Base-by-base conservation (phyloP, 2,329 filamentous ascomycete genomes). In the Diatrype stigma region DNA sequence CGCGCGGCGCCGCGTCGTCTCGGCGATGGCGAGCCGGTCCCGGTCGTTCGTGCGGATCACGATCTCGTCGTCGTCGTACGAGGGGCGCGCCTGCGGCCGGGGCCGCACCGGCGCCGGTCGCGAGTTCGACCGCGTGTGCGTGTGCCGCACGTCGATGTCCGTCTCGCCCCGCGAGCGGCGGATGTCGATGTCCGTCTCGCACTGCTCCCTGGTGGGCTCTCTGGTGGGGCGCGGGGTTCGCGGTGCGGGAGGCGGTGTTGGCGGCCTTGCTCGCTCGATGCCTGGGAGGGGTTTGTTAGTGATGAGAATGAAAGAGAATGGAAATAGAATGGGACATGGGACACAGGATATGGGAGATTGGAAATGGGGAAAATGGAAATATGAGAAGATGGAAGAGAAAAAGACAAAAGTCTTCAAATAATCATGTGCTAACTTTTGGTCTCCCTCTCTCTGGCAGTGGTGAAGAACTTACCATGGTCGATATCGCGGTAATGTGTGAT, bases 401-500 rank as follows among this genome's bases (percentile, higher is more conserved):
- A 54, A 34, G n/a, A n/a, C n/a, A n/a, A n/a, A n/a, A n/a, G n/a
- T n/a, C n/a, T n/a, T n/a, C n/a, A n/a, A n/a, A n/a, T n/a, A n/a
- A n/a, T n/a, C n/a, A n/a, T n/a, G n/a, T n/a, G n/a, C n/a, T n/a
- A n/a, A n/a, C n/a, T n/a, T n/a, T n/a, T n/a, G n/a, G n/a, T n/a
- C n/a, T n/a, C n/a, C n/a, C n/a, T n/a, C n/a, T n/a, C n/a, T n/a
- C n/a, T n/a, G n/a, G n/a, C n/a, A 34, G 28, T 16, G 6, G 50
- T 50, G 21, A 48, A 47, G 37, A 51, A 68, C 83, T 66, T 75
- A 90, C 89, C 91, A 70, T 96, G 90, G 64, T 96, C 89, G 60
- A 95, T 87, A 64, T 93, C 88, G 51, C 86, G 81, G 66, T 94
- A 93, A 70, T 94, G 89, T 0, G 90, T 95, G 58, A 95, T 92